These are phyloP conservation scores for Luzula sylvatica DNA, from an alignment of 176 grass and related monocot genomes.

Conservation along the genomic window DNA sequence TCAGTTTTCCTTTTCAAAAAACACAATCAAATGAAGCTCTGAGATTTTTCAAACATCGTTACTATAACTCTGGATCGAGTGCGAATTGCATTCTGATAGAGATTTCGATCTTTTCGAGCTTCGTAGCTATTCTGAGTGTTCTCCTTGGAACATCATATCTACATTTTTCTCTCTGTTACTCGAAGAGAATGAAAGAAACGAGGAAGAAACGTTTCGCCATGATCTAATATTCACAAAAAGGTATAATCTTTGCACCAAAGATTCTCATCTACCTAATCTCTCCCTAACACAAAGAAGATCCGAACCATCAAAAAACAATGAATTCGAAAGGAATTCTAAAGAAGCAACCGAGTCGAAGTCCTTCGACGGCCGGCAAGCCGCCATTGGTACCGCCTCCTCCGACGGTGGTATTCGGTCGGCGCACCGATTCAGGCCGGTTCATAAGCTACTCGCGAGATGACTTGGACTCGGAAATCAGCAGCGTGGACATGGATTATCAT, in stretches of 20 bases:
- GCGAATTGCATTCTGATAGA: not conserved
- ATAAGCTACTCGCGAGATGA: slow-evolving; percentile 96
- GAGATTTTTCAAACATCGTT: not conserved
- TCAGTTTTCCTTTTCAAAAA: slow-evolving; percentile 11
- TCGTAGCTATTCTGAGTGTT: slow-evolving; percentile 5
- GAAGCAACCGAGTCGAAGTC: slow-evolving; percentile 39
- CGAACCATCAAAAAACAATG: slow-evolving; percentile 26
- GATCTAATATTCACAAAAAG: slow-evolving; percentile 17
- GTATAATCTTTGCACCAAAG: not conserved
- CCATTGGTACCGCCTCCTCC: slow-evolving; percentile 34
- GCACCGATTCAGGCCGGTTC: slow-evolving; percentile 82
- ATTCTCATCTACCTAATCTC: not conserved
- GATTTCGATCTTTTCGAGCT: not conserved
- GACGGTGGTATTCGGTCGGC: slow-evolving; percentile 68
- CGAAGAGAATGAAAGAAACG: slow-evolving; percentile 2
- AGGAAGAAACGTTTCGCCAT: not conserved
- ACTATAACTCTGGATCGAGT: not conserved
- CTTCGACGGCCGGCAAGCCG: slow-evolving; percentile 35
- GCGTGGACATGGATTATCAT: slow-evolving; percentile 87
- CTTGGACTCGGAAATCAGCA: slow-evolving; percentile 93
- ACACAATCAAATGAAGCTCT: not conserved
- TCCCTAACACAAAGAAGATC: slow-evolving; percentile 14
- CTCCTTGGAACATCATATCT: no score
- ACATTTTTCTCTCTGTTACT: no score
- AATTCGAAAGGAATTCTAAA: slow-evolving; percentile 69